Conservation (phyloP, 1,139 yeast genomes). For the Yamadazyma pseudoaaseri region DNA sequence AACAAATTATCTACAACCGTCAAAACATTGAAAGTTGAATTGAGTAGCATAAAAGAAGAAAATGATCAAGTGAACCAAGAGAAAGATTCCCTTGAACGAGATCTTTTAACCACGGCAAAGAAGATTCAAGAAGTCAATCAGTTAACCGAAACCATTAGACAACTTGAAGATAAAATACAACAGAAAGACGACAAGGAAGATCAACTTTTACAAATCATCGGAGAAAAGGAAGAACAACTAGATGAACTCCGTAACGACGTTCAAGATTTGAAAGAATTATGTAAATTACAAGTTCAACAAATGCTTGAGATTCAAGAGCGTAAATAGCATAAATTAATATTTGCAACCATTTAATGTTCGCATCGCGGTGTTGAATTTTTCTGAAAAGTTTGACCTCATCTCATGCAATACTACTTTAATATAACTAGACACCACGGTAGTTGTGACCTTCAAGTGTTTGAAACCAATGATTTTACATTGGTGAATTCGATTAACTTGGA, state of each 20-base stretch:
- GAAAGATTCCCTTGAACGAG: conserved; percentile 67
- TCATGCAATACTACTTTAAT: conserved; percentile 11
- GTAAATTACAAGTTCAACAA: conserved; percentile 82
- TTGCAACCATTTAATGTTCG: neutral
- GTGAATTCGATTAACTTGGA: conserved; percentile 11
- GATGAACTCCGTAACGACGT: conserved; percentile 89
- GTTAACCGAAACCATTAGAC: conserved; percentile 49
- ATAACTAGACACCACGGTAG: conserved; percentile 7
- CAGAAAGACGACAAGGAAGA: conserved; percentile 46
- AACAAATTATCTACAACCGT: conserved; percentile 74
- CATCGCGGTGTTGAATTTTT: neutral
- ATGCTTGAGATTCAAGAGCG: conserved; percentile 63
- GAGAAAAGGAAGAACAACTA: conserved; percentile 85
- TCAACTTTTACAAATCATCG: conserved; percentile 71
- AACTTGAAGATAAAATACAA: conserved; percentile 33
- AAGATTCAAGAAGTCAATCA: conserved; percentile 18
- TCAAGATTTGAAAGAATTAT: conserved; percentile 78
- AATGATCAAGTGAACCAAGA: conserved; percentile 51
- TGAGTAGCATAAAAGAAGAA: conserved; percentile 64
- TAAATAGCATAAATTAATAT: neutral
- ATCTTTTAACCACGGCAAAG: conserved; percentile 42
- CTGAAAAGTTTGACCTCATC: conserved; percentile 4
- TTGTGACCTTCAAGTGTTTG: conserved; percentile 13
- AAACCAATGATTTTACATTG: conserved; percentile 15
- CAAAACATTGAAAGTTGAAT: conserved; percentile 76